Evolutionary conservation across 108 stramenopile genomes (phyloP).

Genomic region (Fistulifera pelliculosa): DNA sequence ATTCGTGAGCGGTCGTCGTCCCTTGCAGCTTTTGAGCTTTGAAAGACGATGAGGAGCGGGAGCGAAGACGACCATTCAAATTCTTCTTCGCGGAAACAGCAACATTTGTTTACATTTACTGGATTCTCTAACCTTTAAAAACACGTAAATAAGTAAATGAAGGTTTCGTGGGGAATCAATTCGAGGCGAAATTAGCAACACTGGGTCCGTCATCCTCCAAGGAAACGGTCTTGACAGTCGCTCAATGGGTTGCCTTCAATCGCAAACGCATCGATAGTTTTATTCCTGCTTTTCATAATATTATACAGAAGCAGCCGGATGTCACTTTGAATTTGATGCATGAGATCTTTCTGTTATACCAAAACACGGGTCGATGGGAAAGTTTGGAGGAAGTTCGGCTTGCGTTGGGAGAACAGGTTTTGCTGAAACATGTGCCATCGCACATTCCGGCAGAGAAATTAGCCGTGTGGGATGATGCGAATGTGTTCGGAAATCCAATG

Average conservation of each 20-base stretch:
- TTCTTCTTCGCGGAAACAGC: no score
- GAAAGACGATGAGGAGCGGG: no score
- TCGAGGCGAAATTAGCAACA: constrained; percentile 30
- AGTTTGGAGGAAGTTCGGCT: constrained; percentile 31
- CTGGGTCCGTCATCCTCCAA: constrained; percentile 32
- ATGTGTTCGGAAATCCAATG: constrained; percentile 71
- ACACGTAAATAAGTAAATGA: no score
- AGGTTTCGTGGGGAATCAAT: constrained; percentile 30
- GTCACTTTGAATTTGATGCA: neutral
- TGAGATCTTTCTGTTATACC: neutral
- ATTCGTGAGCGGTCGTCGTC: no score
- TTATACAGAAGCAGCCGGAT: neutral
- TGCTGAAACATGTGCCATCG: constrained; percentile 10
- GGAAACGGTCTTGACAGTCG: constrained; percentile 43
- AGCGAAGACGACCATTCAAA: no score
- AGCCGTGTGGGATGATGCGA: constrained; percentile 42
- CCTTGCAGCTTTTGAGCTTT: no score
- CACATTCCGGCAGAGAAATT: constrained; percentile 3
- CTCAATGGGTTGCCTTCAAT: constrained; percentile 50
- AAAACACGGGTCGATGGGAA: constrained; percentile 24
- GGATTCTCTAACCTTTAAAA: no score
- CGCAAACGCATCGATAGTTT: constrained; percentile 29
- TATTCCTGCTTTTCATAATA: neutral
- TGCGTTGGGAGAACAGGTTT: constrained; percentile 36
- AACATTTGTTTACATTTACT: no score